A percentile compares a stretch with the other conserved stretches of the same genome.
These are phyloP conservation scores for Lachancea fermentati DNA, from an alignment of 805 yeast species.

Conservation along the genomic window DNA sequence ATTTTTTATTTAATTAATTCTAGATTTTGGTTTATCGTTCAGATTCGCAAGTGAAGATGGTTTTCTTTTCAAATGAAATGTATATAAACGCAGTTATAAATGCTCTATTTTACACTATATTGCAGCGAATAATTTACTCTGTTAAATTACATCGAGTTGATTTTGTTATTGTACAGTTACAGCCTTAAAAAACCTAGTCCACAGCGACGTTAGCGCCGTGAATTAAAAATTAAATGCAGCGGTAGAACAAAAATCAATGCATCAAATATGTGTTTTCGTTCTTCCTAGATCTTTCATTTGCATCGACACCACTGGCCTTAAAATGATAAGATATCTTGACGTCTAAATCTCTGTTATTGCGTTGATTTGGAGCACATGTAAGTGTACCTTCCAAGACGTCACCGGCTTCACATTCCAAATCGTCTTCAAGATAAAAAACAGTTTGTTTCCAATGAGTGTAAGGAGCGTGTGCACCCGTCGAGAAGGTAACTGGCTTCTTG, in stretches of 20 bases:
- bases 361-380: slow-evolving; percentile 67
- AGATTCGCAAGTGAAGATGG: too few relatives aligned
- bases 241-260: slow-evolving; percentile 41
- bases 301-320: slow-evolving; percentile 38
- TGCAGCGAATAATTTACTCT: too few relatives aligned
- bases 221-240: background rate
- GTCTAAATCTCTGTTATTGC: slow-evolving; percentile 87
- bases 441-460: slow-evolving; percentile 99
- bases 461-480: slow-evolving; percentile 90
- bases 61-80: too few relatives aligned
- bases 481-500: slow-evolving; percentile 61
- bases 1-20: background rate
- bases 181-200: background rate
- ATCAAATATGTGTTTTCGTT: slow-evolving; percentile 66
- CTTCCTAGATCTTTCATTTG: slow-evolving; percentile 46
- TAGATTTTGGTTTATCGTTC: background rate
- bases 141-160: too few relatives aligned
- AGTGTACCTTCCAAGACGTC: slow-evolving; percentile 69
- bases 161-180: background rate
- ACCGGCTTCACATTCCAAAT: slow-evolving; percentile 67
- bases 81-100: too few relatives aligned
- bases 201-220: background rate
- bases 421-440: slow-evolving; percentile 83
- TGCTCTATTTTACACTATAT: too few relatives aligned
- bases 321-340: slow-evolving; percentile 59